Conservation (phyloP, 768 basidiomycete genomes). For the Suillus luteus region DNA sequence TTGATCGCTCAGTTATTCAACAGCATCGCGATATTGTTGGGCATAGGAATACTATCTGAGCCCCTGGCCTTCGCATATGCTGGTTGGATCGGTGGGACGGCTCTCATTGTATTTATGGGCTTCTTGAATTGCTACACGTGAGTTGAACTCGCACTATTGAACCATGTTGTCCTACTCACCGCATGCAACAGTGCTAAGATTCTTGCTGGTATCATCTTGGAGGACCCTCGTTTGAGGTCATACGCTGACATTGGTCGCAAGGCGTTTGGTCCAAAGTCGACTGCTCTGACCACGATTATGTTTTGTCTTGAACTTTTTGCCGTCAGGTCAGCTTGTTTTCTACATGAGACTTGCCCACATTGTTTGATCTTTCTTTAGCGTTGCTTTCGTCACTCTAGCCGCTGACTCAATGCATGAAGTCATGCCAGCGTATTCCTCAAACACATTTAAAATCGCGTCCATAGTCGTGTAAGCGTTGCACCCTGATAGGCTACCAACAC, state of each 20-base stretch:
- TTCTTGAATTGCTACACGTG: slow-evolving; percentile 88
- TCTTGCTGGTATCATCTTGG: slow-evolving; percentile 72
- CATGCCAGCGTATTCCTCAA: slow-evolving; percentile 63
- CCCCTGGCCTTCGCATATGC: slow-evolving; percentile 90
- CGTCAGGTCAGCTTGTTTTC: slow-evolving; percentile 53
- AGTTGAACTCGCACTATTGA: slow-evolving; percentile 30
- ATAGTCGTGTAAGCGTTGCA: slow-evolving; percentile 59
- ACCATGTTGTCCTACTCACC: slow-evolving; percentile 11
- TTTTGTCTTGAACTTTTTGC: slow-evolving; percentile 90
- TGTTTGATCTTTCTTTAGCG: slow-evolving; percentile 42
- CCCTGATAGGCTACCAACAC: background rate
- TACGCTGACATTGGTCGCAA: slow-evolving; percentile 90
- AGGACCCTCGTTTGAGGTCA: slow-evolving; percentile 70
- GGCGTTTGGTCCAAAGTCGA: slow-evolving; percentile 80
- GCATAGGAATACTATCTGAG: slow-evolving; percentile 87
- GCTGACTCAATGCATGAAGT: slow-evolving; percentile 83
- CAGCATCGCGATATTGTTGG: slow-evolving; percentile 80
- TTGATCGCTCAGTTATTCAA: slow-evolving; percentile 71
- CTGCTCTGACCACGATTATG: slow-evolving; percentile 62
- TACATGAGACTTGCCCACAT: background rate
- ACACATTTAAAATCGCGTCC: slow-evolving; percentile 76
- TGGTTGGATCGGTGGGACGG: slow-evolving; percentile 82
- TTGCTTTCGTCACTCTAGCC: slow-evolving; percentile 86
- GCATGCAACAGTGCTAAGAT: slow-evolving; percentile 70
- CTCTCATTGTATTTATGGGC: slow-evolving; percentile 76